A percentile compares a stretch with the other conserved stretches of the same genome.
Conservation (phyloP, 176 grass and related monocot genomes). For the Typha latifolia region DNA sequence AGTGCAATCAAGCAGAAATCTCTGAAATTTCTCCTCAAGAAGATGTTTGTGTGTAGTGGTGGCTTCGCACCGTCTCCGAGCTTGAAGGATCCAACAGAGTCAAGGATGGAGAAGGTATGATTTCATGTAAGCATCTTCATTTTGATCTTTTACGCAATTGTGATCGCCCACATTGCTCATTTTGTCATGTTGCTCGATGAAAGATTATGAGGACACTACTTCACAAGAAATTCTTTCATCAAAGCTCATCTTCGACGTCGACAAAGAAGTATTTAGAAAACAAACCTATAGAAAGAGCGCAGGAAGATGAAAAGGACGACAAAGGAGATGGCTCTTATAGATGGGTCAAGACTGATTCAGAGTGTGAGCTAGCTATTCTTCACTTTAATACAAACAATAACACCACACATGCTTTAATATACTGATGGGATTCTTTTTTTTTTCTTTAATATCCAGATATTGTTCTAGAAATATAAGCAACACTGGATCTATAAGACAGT, state of each 20-base stretch:
- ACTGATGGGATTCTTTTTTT: neutral
- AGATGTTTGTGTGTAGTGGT: constrained; percentile 55
- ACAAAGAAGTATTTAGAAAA: constrained; percentile 45
- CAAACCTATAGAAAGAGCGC: constrained; percentile 28
- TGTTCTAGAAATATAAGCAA: constrained; percentile 75
- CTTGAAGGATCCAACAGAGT: constrained; percentile 53
- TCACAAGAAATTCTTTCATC: constrained; percentile 45
- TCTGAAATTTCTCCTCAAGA: constrained; percentile 66
- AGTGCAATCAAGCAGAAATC: constrained; percentile 47
- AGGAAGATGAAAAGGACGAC: constrained; percentile 16
- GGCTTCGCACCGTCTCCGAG: constrained; percentile 38
- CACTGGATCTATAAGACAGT: constrained; percentile 8
- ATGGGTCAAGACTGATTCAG: constrained; percentile 91
- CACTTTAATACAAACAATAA: neutral
- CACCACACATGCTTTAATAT: neutral
- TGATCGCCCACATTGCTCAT: neutral
- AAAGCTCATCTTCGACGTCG: constrained; percentile 3
- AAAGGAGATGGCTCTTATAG: constrained; percentile 28
- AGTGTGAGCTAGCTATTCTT: constrained; percentile 52
- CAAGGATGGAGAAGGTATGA: constrained; percentile 79
- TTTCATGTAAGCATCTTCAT: neutral
- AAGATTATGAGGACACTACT: constrained; percentile 52
- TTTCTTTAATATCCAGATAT: constrained; percentile 36
- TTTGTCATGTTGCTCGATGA: constrained; percentile 7
- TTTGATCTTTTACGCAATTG: neutral